Evolutionary conservation across 1,284 basidiomycete genomes (phyloP).

Genomic region (Ustilago esculenta): DNA sequence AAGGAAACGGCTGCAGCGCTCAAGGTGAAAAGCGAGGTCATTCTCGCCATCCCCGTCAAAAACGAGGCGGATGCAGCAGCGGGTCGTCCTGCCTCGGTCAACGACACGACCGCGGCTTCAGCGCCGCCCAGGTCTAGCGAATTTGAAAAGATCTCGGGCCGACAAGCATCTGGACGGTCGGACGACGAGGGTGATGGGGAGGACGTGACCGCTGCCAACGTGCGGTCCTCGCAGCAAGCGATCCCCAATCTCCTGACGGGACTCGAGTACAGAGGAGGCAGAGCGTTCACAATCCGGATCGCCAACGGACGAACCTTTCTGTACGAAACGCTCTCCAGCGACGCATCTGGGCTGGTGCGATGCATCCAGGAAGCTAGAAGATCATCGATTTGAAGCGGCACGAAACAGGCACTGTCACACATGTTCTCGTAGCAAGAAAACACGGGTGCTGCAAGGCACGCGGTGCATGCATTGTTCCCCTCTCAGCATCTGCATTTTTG

Average conservation of each 20-base stretch:
- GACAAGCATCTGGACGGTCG: neutral
- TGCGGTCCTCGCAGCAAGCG: constrained; percentile 4
- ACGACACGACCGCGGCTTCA: neutral
- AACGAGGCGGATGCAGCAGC: constrained; percentile 4
- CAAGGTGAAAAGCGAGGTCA: constrained; percentile 69
- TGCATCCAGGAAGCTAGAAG: constrained; percentile 46
- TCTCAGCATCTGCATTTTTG: no score
- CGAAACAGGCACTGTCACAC: neutral
- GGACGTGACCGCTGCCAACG: neutral
- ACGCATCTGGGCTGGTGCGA: constrained; percentile 49
- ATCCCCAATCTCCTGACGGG: constrained; percentile 51
- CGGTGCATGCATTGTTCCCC: no score
- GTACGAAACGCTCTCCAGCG: constrained; percentile 58
- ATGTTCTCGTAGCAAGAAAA: neutral
- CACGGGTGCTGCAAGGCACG: no score
- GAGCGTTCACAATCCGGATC: constrained; percentile 41
- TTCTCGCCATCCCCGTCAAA: constrained; percentile 65
- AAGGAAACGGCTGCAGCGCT: constrained; percentile 68
- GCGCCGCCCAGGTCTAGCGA: constrained; percentile 5
- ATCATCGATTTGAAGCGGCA: neutral
- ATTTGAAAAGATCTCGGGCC: constrained; percentile 15
- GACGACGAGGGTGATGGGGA: constrained; percentile 1
- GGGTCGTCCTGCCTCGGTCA: no score
- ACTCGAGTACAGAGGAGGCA: constrained; percentile 41
- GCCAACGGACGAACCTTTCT: constrained; percentile 38